Percentiles rank a stretch among this genome's conserved stretches.
phyloP scores from a whole-genome alignment of 495 filamentous ascomycete genomes.

The Penicillium psychrofluorescens region DNA sequence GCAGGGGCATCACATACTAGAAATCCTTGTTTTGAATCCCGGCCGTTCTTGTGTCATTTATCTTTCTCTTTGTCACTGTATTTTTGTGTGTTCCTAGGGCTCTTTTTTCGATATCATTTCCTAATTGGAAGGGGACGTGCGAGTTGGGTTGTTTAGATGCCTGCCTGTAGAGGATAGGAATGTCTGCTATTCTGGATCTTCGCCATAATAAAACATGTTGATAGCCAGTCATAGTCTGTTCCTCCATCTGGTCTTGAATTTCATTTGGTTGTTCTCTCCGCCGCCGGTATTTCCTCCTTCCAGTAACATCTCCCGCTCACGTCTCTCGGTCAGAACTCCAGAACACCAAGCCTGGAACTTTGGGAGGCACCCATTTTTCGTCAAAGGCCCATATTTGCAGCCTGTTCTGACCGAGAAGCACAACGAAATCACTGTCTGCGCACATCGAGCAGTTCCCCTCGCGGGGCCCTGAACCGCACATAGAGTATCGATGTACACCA shows the following conservation, averaged over 20 bases:
- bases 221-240: too few relatives aligned
- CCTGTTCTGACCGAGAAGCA: neutral
- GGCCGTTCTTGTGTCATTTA: slow-evolving; percentile 27
- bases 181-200: too few relatives aligned
- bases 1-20: slow-evolving; percentile 9
- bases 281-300: too few relatives aligned
- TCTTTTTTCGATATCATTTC: slow-evolving; percentile 20
- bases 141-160: slow-evolving; percentile 1
- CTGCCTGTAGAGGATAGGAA: too few relatives aligned
- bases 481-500: neutral
- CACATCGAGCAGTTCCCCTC: neutral
- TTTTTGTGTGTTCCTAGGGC: slow-evolving; percentile 26
- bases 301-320: too few relatives aligned
- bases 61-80: slow-evolving; percentile 32
- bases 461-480: neutral
- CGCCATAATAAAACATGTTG: too few relatives aligned
- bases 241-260: too few relatives aligned
- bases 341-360: too few relatives aligned
- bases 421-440: slow-evolving; percentile 2
- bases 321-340: too few relatives aligned
- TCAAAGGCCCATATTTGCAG: slow-evolving; percentile 5
- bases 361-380: slow-evolving; percentile 2
- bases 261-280: too few relatives aligned
- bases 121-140: slow-evolving; percentile 18
- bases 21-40: slow-evolving; percentile 9